Evolutionary conservation across 2,329 filamentous ascomycete genomes (phyloP), one percentile per base, ranked within the genome.

Genomic region (Fusarium liriodendri): DNA sequence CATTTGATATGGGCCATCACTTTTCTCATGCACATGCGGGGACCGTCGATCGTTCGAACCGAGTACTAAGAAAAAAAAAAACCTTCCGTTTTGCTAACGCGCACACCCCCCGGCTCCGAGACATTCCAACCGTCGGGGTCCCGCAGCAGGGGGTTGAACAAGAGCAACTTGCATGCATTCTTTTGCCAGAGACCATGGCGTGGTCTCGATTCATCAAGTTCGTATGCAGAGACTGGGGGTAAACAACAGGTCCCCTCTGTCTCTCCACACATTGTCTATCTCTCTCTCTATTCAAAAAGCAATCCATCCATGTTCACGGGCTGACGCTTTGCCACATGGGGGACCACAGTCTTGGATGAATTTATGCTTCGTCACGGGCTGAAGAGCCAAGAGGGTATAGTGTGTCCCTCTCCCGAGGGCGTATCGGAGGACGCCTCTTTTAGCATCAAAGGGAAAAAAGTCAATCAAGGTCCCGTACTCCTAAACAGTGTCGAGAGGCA

Each of bases 141-240:
- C 66, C 25, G 47, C 47, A 29, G 47, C 20, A 27, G 25, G 25
- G 45, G 45, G 18, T 47, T 47, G 42, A 47, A 16, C 22, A 22
- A 45, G 64, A 47, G n/a, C 20, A 58, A 66, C 65, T 69, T 62
- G 58, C 22, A 60, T 66, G 61, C 69, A 72, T 77, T 73, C 69
- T 76, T 65, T n/a, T 50, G 20, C 18, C 40, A 63, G 58, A 62
- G 33, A 38, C 35, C 35, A 67, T 60, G 54, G 65, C 25, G 64
- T 47, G 64, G 67, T 67, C 70, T 64, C 50, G 42, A 67, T 47
- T 52, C 66, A 58, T n/a, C 52, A 37, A 37, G 52, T 14, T 57
- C 33, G 22, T 35, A 20, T 35, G 52, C 29, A 37, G 16, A 22
- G 33, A 9, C 52, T 11, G 27, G 47, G 47, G 47, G 27, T n/a